Evolutionary conservation across 805 yeast species (phyloP), one percentile per base, ranked within the genome.

Genomic region (Torulaspora maleeae): DNA sequence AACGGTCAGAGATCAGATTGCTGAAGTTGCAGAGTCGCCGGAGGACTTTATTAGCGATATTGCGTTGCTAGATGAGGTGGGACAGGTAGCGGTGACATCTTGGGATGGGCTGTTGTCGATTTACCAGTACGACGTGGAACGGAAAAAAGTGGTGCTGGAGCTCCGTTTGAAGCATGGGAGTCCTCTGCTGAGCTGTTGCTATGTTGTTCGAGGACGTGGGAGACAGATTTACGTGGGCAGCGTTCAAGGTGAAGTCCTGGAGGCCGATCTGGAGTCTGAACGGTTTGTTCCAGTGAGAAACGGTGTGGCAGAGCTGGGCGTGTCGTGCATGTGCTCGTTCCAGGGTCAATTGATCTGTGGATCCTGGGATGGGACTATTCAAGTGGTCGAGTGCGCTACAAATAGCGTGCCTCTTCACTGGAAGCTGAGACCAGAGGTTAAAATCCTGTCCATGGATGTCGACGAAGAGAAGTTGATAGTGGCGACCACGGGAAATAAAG

Each of bases 361-460:
- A 0, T 76, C 86, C 0, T 82, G 88, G 81, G 83, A 80, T 57
- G 77, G 76, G 3, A 48, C 69, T 0, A 42, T 84, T 7, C 74
- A 69, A 44, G 60, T 74, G 13, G 60, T 75, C 6, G 86, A 83
- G 58, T 58, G 68, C 5, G 54, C 72, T 1, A 39, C 47, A 1
- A 50, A 70, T 13, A 37, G 41, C 5, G 48, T 52, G 5, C 41
- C 33, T 2, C 25, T 34, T 4, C 40, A 40, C 17, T 37, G 38
- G 24, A 39, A 43, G 28, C n/a, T 57, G 12, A 43, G 43, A 0
- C 52, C 53, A 12, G 40, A 47, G 7, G 20, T 38, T 34, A 47
- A 59, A 43, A 8, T 83, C 4, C 73, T 81, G 43, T 71, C 81
- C 4, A 76, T 84, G 81, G 91, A 83, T 56, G 61, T 76, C 1